phyloP scores from a whole-genome alignment of 208 protist species.

The Jaenimonas drosophilae region DNA sequence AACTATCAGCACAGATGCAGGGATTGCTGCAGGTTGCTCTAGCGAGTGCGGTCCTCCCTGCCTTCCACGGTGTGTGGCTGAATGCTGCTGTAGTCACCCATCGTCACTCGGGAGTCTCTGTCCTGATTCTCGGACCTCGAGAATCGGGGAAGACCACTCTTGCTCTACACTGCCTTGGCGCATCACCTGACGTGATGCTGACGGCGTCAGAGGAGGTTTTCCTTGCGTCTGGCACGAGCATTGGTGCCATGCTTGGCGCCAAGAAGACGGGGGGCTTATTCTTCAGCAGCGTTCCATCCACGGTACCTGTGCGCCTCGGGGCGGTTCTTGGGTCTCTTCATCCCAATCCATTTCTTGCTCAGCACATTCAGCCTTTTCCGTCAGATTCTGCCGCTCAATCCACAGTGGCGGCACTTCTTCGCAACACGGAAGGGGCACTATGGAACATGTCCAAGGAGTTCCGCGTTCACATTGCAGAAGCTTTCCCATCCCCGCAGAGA shows the following conservation, averaged over 20 bases:
- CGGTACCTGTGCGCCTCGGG: constrained; percentile 37
- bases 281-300: constrained; percentile 26
- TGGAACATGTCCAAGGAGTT: constrained; percentile 43
- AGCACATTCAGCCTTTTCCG: constrained; percentile 1
- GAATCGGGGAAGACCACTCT: constrained; percentile 64
- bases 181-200: constrained; percentile 16
- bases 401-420: constrained; percentile 13
- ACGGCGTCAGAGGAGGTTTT: constrained; percentile 48
- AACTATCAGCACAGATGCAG: constrained; percentile 9
- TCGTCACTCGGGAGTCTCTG: constrained; percentile 16
- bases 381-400: constrained; percentile 1
- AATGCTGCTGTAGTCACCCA: constrained; percentile 44
- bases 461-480: constrained; percentile 22
- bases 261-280: constrained; percentile 4
- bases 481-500: constrained; percentile 6
- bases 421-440: constrained; percentile 32
- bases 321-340: constrained; percentile 52
- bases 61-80: constrained; percentile 37
- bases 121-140: constrained; percentile 41
- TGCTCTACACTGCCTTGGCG: constrained; percentile 52
- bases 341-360: constrained; percentile 33
- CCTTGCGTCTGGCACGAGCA: constrained; percentile 13
- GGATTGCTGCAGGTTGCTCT: constrained; percentile 27
- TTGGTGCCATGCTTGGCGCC: constrained; percentile 9
- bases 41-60: constrained; percentile 19